Evolutionary conservation across 108 stramenopile genomes (phyloP), one percentile per base, ranked within the genome.

Genomic region (Cylindrotheca fusiformis): DNA sequence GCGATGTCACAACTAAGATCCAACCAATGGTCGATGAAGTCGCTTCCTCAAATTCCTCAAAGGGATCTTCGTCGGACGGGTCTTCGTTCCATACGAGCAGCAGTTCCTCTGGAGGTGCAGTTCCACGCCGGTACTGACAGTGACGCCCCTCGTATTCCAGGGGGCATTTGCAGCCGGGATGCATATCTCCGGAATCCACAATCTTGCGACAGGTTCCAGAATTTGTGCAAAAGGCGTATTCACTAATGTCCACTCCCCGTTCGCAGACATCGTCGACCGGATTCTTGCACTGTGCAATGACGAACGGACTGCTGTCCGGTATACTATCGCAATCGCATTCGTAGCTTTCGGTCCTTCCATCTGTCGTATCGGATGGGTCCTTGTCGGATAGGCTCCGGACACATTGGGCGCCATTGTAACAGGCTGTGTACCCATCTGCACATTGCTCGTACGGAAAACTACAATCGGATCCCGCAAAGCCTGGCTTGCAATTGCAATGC

Each of bases 191-290:
- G 25, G 67, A 53, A 19, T 56, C 50, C 5, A 81, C 60, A 4
- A 68, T 56, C 1, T 55, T 72, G 19, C 29, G 20, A 55, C 84
- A 85, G n/a, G 52, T 63, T 33, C 84, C 84, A 18, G 65, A 75
- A 56, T 85, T 85, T 30, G 72, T 79, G 57, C 84, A 85, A 67
- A 82, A 85, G n/a, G 77, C 72, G 57, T 72, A 79, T 48, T 63
- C 65, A 47, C 63, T 74, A 14, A 45, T 30, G 31, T 66, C 64
- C 4, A 59, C 63, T 23, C 73, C 67, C 12, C 31, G 48, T 66
- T 79, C 76, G 56, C 84, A 85, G 21, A 62, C 69, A 47, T 71
- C 74, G 2, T 78, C 70, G 22, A 69, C 69, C 18, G 66, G 73
- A 68, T 71, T 63, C 36, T 80, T 69, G 51, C 84, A 85, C 2